These are phyloP conservation scores for Aspergillus phoenicis DNA, from an alignment of 2,329 filamentous ascomycete species.

Conservation along the genomic window DNA sequence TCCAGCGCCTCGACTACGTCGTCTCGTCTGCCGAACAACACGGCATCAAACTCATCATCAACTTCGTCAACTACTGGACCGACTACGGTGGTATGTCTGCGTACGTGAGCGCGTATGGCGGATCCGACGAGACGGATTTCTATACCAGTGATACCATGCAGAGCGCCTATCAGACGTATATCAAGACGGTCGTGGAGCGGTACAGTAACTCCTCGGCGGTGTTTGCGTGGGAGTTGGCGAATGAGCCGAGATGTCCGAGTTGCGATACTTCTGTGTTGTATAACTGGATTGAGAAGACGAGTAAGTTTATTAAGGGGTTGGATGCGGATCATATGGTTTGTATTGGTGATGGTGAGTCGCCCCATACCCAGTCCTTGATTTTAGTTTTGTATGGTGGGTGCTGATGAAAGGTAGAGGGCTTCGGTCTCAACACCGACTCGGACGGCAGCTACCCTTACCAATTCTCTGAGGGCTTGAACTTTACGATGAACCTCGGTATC, in stretches of 20 bases:
- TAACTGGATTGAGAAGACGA: slow-evolving; percentile 61
- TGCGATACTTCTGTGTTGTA: slow-evolving; percentile 61
- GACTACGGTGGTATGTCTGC: slow-evolving; percentile 68
- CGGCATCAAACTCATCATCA: slow-evolving; percentile 63
- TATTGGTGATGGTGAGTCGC: slow-evolving; percentile 54
- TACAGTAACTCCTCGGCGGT: slow-evolving; percentile 63
- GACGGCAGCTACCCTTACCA: slow-evolving; percentile 58
- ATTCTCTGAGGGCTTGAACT: slow-evolving; percentile 56
- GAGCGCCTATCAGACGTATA: slow-evolving; percentile 63
- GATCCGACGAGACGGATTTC: slow-evolving; percentile 53
- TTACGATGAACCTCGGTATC: slow-evolving; percentile 55
- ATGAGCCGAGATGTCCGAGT: slow-evolving; percentile 65
- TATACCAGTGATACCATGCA: slow-evolving; percentile 59
- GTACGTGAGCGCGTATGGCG: slow-evolving; percentile 60
- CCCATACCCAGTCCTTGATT: no score
- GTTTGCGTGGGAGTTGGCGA: slow-evolving; percentile 69
- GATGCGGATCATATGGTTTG: slow-evolving; percentile 64
- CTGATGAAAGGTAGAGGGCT: slow-evolving; percentile 53
- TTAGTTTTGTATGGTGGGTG: neutral
- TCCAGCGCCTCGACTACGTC: slow-evolving; percentile 67
- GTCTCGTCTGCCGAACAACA: slow-evolving; percentile 61
- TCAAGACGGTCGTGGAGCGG: slow-evolving; percentile 60
- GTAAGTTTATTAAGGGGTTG: slow-evolving; percentile 64
- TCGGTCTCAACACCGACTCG: slow-evolving; percentile 49
- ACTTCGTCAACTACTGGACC: slow-evolving; percentile 66